phyloP scores from a whole-genome alignment of 164 flowering plant genomes.

The Vitis vinifera region DNA sequence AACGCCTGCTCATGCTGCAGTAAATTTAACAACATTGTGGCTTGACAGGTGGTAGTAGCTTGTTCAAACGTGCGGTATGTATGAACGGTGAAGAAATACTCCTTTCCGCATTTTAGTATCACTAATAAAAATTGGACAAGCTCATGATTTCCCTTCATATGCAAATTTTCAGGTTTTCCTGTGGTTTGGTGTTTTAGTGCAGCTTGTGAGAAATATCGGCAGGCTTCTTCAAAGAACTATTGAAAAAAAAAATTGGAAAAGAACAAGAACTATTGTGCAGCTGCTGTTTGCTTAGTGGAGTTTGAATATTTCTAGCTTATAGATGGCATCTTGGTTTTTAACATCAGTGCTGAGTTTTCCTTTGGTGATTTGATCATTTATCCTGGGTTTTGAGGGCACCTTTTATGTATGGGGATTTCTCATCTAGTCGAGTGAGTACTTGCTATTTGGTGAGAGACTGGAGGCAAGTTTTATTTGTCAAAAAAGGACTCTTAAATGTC shows the following conservation, averaged over 20 bases:
- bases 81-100: not conserved
- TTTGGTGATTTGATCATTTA: too few relatives aligned
- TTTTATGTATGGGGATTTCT: not conserved
- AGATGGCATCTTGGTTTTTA: not conserved
- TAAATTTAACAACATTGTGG: constrained; percentile 40
- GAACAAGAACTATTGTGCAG: constrained; percentile 24
- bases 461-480: not conserved
- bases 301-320: not conserved
- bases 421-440: constrained; percentile 2
- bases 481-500: not conserved
- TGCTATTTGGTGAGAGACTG: not conserved
- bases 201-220: constrained; percentile 45
- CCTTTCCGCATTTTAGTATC: not conserved
- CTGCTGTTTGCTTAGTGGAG: constrained; percentile 15
- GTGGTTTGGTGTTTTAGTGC: constrained; percentile 45
- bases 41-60: constrained; percentile 63
- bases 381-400: too few relatives aligned
- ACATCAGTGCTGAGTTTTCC: too few relatives aligned
- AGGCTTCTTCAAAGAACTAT: constrained; percentile 28
- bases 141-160: not conserved
- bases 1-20: constrained; percentile 65
- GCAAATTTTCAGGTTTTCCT: constrained; percentile 34
- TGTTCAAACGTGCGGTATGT: constrained; percentile 52
- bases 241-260: constrained; percentile 8
- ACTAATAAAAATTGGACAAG: not conserved